phyloP scores from a whole-genome alignment of 345 rosid species.

The Eucalyptus erythrocorys region DNA sequence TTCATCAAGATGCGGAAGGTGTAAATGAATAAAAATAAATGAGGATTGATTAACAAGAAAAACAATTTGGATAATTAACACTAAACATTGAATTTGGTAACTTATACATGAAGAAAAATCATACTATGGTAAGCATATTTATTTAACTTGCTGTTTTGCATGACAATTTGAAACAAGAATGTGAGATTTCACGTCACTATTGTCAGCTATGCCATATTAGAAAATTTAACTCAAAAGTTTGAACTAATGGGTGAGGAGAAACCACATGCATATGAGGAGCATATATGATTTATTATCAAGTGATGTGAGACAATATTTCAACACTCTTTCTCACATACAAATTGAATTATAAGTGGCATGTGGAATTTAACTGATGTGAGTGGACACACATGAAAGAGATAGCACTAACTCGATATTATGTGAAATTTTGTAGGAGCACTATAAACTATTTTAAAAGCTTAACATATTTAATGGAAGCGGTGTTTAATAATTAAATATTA shows the following conservation, averaged over 20 bases:
- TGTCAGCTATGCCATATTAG: background rate
- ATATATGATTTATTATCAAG: background rate
- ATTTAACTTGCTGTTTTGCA: background rate
- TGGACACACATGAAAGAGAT: background rate
- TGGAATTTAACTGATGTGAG: background rate
- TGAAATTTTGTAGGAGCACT: background rate
- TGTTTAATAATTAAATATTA: background rate
- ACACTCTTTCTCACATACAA: background rate
- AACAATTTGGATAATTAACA: background rate
- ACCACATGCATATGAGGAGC: background rate
- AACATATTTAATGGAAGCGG: background rate
- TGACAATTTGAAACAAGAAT: background rate
- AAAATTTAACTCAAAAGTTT: no score
- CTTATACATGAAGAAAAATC: background rate
- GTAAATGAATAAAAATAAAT: background rate
- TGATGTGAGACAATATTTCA: background rate
- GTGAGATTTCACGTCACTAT: background rate
- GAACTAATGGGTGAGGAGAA: background rate
- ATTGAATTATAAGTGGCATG: background rate
- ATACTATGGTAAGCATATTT: background rate
- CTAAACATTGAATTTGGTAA: background rate
- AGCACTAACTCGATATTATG: background rate
- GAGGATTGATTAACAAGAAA: background rate
- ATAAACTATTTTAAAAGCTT: background rate
- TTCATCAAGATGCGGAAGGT: background rate